phyloP scores from a whole-genome alignment of 768 basidiomycete genomes.

The Pleurotus tuber-regium region DNA sequence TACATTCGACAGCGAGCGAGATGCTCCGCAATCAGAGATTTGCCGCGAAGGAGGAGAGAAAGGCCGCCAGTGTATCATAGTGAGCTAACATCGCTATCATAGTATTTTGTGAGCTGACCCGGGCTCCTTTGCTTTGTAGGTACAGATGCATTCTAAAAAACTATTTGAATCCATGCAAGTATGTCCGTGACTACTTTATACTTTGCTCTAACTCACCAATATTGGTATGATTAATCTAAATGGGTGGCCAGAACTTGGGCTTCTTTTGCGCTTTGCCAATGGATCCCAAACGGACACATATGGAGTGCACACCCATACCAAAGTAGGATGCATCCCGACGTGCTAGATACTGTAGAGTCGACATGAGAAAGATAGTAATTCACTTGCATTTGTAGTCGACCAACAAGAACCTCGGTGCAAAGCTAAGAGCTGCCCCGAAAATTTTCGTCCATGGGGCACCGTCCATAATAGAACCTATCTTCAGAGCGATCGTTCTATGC shows the following conservation, averaged over 20 bases:
- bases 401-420: too few species aligned
- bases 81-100: constrained; percentile 30
- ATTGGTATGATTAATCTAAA: neutral
- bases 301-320: constrained; percentile 68
- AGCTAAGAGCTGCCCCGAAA: too few species aligned
- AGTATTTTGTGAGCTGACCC: too few species aligned
- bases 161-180: constrained; percentile 77
- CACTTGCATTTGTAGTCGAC: too few species aligned
- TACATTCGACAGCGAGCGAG: constrained; percentile 62
- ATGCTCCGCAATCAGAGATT: constrained; percentile 53
- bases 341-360: too few species aligned
- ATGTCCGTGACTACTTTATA: constrained; percentile 13
- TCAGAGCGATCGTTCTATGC: too few species aligned
- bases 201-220: neutral
- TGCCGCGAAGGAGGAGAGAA: constrained; percentile 47
- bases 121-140: constrained; percentile 30
- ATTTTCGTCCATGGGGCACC: too few species aligned
- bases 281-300: constrained; percentile 62
- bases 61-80: constrained; percentile 53
- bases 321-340: constrained; percentile 29
- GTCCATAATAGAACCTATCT: too few species aligned
- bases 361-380: too few species aligned
- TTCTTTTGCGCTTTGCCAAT: constrained; percentile 71
- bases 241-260: constrained; percentile 58
- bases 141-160: constrained; percentile 59